A percentile compares a stretch with the other conserved stretches of the same genome.
phyloP scores from a whole-genome alignment of 2,329 filamentous ascomycete species.

The Botryotinia calthae region DNA sequence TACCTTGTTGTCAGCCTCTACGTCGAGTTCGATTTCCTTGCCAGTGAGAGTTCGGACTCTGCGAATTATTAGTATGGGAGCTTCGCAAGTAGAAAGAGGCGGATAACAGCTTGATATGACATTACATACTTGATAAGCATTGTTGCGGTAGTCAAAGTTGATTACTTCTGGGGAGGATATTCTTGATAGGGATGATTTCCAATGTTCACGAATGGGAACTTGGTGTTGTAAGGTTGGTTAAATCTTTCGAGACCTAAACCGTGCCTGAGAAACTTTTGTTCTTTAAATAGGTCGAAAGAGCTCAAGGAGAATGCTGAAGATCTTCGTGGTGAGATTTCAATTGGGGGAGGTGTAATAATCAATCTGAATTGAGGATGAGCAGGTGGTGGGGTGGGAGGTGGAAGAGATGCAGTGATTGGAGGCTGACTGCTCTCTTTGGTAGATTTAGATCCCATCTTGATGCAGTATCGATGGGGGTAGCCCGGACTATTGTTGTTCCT shows the following conservation, averaged over 20 bases:
- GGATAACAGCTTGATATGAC: too few species aligned
- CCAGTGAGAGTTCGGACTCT: conserved; percentile 97
- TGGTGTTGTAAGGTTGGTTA: not conserved
- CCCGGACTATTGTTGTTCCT: not conserved
- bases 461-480: not conserved
- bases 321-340: not conserved
- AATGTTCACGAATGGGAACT: not conserved
- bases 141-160: not conserved
- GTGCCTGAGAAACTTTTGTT: not conserved
- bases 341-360: not conserved
- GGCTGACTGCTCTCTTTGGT: not conserved
- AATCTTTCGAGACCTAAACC: not conserved
- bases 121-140: conserved; percentile 16
- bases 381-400: not conserved
- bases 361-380: not conserved
- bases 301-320: not conserved
- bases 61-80: not conserved
- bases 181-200: not conserved
- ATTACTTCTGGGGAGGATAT: not conserved
- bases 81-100: not conserved
- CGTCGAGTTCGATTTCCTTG: conserved; percentile 98
- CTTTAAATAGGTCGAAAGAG: not conserved
- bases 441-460: not conserved
- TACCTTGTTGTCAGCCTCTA: conserved; percentile 92
- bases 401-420: not conserved